Base-by-base conservation (phyloP, 31 red algal genomes). In the Odonthalia washingtoniensis region DNA sequence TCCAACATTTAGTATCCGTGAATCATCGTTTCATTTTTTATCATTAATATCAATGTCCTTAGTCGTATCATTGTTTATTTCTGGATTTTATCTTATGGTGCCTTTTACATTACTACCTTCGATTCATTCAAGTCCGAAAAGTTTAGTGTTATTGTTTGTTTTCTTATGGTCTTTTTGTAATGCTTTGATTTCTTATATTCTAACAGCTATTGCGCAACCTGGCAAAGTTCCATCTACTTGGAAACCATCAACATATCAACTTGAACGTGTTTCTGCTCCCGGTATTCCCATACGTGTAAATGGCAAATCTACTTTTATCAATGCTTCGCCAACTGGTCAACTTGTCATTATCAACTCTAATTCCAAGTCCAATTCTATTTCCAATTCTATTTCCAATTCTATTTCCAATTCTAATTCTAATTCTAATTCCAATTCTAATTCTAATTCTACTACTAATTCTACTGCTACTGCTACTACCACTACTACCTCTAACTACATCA, bases 61-160 rank as follows among this genome's bases (percentile, higher is more conserved):
- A 37, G 80, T 91, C 37, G 45, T 91, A 14, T 40, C 57, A 4
- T 42, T 84, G 44, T 32, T 70, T 40, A 52, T 61, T 53, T 32
- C 61, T 4, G 80, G 80, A 60, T 12, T 45, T 32, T 78, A 91
- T 40, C 53, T 84, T 3, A 79, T 84, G 26, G 39, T 91, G 36
- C 88, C 72, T 5, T 17, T 78, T 18, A 74, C 88, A 32, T 70
- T 91, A 27, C 39, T 83, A n/a, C 80, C 88, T 46, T 44, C 70
- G 37, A 36, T 77, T 33, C 69, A 31, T 16, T 18, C 76, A 4
- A 37, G 46, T 24, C 76, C 70, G 14, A 18, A 21, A 17, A 28
- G 77, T 17, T 21, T 37, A 17, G 28, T 74, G 18, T 33, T 12
- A 34, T 32, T 65, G n/a, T 49, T 40, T 2, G 14, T 70, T 80